A percentile compares a stretch with the other conserved stretches of the same genome.
Evolutionary conservation across 2,329 filamentous ascomycete genomes (phyloP).

Genomic region (Aspergillus spinulosporus): DNA sequence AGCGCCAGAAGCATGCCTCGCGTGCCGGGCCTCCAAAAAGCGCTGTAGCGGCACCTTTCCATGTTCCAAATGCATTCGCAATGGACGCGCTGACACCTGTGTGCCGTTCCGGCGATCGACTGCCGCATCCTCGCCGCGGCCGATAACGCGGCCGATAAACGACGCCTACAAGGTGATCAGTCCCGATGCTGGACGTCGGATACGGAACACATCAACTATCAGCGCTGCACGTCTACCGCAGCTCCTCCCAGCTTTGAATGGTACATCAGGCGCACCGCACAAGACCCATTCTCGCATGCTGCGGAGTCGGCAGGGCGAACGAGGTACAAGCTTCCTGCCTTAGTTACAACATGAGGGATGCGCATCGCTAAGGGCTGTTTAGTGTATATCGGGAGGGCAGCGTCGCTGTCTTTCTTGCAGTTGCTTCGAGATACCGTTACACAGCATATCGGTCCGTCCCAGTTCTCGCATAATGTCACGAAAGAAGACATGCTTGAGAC

Average conservation of each 20-base stretch:
- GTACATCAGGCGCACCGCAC: slow-evolving; percentile 33
- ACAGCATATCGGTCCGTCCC: slow-evolving; percentile 55
- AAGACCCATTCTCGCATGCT: slow-evolving; percentile 47
- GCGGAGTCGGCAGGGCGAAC: slow-evolving; percentile 54
- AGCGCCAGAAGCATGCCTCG: slow-evolving; percentile 51
- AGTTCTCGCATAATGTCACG: slow-evolving; percentile 54
- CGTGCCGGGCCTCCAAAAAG: slow-evolving; percentile 54
- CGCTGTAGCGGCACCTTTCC: slow-evolving; percentile 53
- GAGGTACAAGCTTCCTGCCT: slow-evolving; percentile 38
- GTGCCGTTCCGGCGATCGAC: slow-evolving; percentile 24
- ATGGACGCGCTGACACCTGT: slow-evolving; percentile 44
- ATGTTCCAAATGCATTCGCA: slow-evolving; percentile 50
- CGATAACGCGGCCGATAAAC: not conserved
- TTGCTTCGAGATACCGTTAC: slow-evolving; percentile 51
- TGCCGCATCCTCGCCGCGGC: not conserved
- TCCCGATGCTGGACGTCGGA: slow-evolving; percentile 2
- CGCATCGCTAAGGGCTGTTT: not conserved
- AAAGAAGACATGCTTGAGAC: slow-evolving; percentile 58
- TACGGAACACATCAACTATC: not conserved
- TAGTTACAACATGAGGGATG: slow-evolving; percentile 34
- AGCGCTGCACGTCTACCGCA: slow-evolving; percentile 7
- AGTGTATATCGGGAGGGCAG: slow-evolving; percentile 37
- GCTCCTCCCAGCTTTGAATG: slow-evolving; percentile 10
- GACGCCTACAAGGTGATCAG: not conserved
- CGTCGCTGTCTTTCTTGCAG: slow-evolving; percentile 57